Conservation (phyloP, 176 grass and related monocot genomes). For the Triticum dicoccoides region DNA sequence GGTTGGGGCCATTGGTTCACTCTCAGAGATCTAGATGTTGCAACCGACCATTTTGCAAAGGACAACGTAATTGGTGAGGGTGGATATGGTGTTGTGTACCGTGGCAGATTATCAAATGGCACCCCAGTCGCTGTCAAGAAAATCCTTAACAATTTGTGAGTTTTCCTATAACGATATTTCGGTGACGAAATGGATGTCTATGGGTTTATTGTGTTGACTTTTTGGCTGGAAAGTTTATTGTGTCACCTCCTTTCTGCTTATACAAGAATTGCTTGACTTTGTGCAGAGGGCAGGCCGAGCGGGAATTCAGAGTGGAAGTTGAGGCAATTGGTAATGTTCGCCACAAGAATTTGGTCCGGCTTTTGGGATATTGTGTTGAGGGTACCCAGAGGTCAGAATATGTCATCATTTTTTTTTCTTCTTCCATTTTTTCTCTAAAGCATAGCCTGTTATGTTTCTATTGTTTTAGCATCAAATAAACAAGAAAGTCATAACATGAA, state of each 20-base stretch:
- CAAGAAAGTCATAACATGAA: neutral
- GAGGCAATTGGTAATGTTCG: constrained; percentile 97
- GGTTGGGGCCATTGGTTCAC: constrained; percentile 98
- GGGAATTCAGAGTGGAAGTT: constrained; percentile 98
- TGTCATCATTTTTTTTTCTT: neutral
- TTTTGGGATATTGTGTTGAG: constrained; percentile 92
- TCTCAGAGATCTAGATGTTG: constrained; percentile 82
- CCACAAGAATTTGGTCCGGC: constrained; percentile 93
- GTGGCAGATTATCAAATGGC: constrained; percentile 82
- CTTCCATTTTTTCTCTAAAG: neutral
- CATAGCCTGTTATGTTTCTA: constrained; percentile 4
- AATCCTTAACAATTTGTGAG: constrained; percentile 96
- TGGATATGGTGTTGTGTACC: constrained; percentile 89
- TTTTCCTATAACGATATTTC: constrained; percentile 7
- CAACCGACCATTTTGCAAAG: constrained; percentile 81
- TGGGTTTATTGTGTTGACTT: neutral
- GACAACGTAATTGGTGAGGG: constrained; percentile 92
- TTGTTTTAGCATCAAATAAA: constrained; percentile 16
- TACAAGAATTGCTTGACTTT: constrained; percentile 9
- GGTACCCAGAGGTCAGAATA: constrained; percentile 83
- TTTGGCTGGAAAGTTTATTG: neutral
- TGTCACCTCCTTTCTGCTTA: constrained; percentile 16
- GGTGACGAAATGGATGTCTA: neutral
- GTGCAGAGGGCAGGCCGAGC: constrained; percentile 88
- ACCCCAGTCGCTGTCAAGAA: constrained; percentile 80